Conservation (phyloP, 2,329 filamentous ascomycete genomes). For the Periconia macrospinosa region DNA sequence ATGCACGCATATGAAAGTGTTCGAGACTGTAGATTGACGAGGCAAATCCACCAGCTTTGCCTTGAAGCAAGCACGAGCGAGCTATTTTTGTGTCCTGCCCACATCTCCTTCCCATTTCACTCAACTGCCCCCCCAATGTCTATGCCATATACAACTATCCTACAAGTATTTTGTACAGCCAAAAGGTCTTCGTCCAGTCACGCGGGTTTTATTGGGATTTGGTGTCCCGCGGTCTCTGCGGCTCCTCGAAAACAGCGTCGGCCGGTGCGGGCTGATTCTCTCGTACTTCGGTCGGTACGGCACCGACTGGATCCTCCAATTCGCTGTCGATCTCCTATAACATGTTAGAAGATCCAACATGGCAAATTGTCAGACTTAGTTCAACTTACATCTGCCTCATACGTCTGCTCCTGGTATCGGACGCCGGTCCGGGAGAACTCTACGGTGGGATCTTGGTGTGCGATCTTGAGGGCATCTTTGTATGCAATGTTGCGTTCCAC, state of each 20-base stretch:
- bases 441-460: slow-evolving; percentile 51
- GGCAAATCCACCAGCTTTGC: no score
- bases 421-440: slow-evolving; percentile 27
- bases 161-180: slow-evolving; percentile 2
- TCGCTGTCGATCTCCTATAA: slow-evolving; percentile 6
- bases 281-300: slow-evolving; percentile 5
- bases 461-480: slow-evolving; percentile 72
- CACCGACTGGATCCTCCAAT: slow-evolving; percentile 5
- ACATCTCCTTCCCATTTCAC: neutral
- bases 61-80: no score
- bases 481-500: slow-evolving; percentile 89
- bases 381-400: slow-evolving; percentile 17
- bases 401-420: slow-evolving; percentile 27
- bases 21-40: no score
- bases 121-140: no score
- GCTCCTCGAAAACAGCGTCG: slow-evolving; percentile 7
- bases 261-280: neutral
- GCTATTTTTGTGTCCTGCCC: neutral
- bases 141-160: neutral
- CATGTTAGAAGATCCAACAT: neutral
- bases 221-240: slow-evolving; percentile 13
- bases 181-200: neutral
- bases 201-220: slow-evolving; percentile 11
- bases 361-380: no score
- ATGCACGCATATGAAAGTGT: no score